These are phyloP conservation scores for Magnusiomyces sp. DNA, from an alignment of 1,139 yeast genomes.

Conservation along the genomic window DNA sequence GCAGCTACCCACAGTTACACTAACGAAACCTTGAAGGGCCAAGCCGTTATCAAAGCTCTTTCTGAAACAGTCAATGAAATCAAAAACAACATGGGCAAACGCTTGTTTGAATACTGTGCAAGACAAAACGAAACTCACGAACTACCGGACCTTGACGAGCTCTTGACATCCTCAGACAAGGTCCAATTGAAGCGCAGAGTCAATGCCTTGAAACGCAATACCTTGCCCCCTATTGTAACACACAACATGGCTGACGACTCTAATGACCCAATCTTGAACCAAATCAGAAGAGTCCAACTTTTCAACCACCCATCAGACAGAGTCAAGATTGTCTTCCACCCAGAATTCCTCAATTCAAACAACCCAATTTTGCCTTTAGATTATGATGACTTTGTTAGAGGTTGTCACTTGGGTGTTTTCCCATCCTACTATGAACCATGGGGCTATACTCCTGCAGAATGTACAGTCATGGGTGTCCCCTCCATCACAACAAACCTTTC, in stretches of 20 bases:
- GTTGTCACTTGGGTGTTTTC: slow-evolving; percentile 96
- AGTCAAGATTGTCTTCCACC: slow-evolving; percentile 94
- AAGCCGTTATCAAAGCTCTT: slow-evolving; percentile 87
- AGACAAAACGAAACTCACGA: slow-evolving; percentile 62
- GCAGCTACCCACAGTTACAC: slow-evolving; percentile 91
- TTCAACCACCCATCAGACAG: slow-evolving; percentile 87
- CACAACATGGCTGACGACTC: slow-evolving; percentile 94
- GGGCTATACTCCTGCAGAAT: slow-evolving; percentile 99
- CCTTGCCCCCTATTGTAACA: slow-evolving; percentile 94
- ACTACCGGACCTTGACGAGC: slow-evolving; percentile 63
- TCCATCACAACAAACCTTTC: slow-evolving; percentile 95
- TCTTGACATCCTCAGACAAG: slow-evolving; percentile 80
- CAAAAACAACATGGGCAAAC: slow-evolving; percentile 76
- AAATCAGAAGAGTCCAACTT: slow-evolving; percentile 82
- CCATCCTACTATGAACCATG: slow-evolving; percentile 98
- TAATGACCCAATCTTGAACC: slow-evolving; percentile 83
- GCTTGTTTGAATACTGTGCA: slow-evolving; percentile 87
- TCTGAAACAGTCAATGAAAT: slow-evolving; percentile 87
- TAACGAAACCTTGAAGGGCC: slow-evolving; percentile 91
- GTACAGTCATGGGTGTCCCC: slow-evolving; percentile 99
- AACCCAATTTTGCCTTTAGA: slow-evolving; percentile 90
- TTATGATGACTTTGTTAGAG: slow-evolving; percentile 95
- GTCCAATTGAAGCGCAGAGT: slow-evolving; percentile 88
- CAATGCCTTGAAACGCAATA: slow-evolving; percentile 80
- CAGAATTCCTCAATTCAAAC: slow-evolving; percentile 90